These are phyloP conservation scores for Pachyrhizus erosus DNA, from an alignment of 306 rosid species.

Conservation along the genomic window DNA sequence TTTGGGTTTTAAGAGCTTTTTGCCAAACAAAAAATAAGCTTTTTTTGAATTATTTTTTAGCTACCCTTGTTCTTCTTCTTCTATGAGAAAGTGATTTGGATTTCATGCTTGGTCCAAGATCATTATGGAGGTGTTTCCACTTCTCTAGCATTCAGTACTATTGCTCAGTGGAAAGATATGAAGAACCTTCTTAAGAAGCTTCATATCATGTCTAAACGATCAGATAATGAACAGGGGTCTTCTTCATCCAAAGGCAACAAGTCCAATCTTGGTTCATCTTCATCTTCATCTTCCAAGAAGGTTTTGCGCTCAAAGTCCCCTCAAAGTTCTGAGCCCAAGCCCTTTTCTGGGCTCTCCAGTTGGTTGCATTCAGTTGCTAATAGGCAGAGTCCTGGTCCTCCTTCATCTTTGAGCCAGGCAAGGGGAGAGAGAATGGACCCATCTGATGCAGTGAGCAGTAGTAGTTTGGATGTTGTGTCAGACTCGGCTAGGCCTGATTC, in stretches of 20 bases:
- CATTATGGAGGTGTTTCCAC: slow-evolving; percentile 69
- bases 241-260: slow-evolving; percentile 69
- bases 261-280: slow-evolving; percentile 57
- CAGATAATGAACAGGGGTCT: slow-evolving; percentile 71
- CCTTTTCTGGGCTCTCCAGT: slow-evolving; percentile 70
- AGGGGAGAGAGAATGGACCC: slow-evolving; percentile 64
- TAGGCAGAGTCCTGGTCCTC: slow-evolving; percentile 61
- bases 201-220: slow-evolving; percentile 71
- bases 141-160: slow-evolving; percentile 55
- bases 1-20: slow-evolving; percentile 41
- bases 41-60: slow-evolving; percentile 39
- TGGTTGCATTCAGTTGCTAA: slow-evolving; percentile 80
- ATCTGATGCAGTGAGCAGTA: slow-evolving; percentile 58
- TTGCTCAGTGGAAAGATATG: slow-evolving; percentile 62
- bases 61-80: slow-evolving; percentile 49
- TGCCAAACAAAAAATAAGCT: slow-evolving; percentile 45
- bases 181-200: slow-evolving; percentile 95
- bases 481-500: slow-evolving; percentile 71
- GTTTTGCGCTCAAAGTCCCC: slow-evolving; percentile 49
- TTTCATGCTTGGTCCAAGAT: slow-evolving; percentile 70
- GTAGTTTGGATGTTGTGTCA: slow-evolving; percentile 62
- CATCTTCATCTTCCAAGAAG: slow-evolving; percentile 69
- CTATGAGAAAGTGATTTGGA: slow-evolving; percentile 47
- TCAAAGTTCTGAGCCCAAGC: slow-evolving; percentile 66
- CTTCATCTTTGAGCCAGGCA: slow-evolving; percentile 52